Base-by-base conservation (phyloP, 345 rosid genomes). In the Aquilaria sinensis region DNA sequence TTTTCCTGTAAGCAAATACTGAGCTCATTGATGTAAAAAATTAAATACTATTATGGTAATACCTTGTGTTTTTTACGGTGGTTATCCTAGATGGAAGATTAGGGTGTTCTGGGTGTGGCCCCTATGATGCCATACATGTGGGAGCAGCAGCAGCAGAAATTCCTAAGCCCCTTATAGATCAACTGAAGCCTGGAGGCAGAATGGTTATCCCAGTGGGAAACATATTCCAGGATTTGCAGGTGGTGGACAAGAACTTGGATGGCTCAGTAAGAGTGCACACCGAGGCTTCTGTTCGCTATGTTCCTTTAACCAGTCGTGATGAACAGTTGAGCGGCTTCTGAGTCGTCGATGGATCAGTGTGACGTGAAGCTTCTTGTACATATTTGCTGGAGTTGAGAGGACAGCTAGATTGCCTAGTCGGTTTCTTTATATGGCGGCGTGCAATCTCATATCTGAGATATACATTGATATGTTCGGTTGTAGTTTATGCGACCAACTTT, bases 191-290 rank as follows among this genome's bases (percentile, higher is more conserved):
- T 0, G 97, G 99, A 31, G 99, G 99, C 15, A 75, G 96, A 71
- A 85, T 95, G 97, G 99, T 95, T 62, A 95, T 95, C 58, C 99
- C 99, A 0, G 94, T 91, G 11, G 99, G 97, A 48, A 80, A 87
- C 5, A 75, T 85, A 51, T 81, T 81, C 51, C 99, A 95, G 69
- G 96, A 88, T 67, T 64, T 95, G 67, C 80, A 85, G 76, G 94
- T 95, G 31, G 67, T 95, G 14, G 88, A 87, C 56, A 95, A 95
- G 73, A 72, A 46, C n/a, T 68, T 72, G 71, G 97, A 89, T 70
- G 99, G 99, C 54, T 84, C 97, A 30, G 31, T 87, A 46, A 84
- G 79, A 32, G 58, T 80, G 23, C 75, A 74, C 51, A 79, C 73
- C 0, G 96, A 87, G 78, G 80, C 92, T 37, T 77, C 92, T 2